Base-by-base conservation (phyloP, 371 early-diverging fungal genomes). In the Mucor mucedo region DNA sequence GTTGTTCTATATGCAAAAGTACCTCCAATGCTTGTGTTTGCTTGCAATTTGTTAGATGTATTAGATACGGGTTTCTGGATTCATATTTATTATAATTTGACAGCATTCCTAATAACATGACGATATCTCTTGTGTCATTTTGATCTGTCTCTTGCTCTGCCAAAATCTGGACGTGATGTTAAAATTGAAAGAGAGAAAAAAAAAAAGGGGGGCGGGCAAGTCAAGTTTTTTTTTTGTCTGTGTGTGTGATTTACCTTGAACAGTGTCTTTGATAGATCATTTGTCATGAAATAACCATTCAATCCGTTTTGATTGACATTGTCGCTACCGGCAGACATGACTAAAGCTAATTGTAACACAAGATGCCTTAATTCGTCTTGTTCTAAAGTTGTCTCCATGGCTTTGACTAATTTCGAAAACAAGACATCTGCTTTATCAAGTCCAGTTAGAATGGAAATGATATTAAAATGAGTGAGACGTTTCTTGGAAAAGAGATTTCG, bases 81-180 rank as follows among this genome's bases (percentile, higher is more conserved):
- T 86, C 86, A 41, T 81, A 78, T 47, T 81, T 86, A 77, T 83
- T 86, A 65, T 86, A 86, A 59, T 81, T 86, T 27, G 83, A 76
- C 48, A 86, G 67, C 60, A 86, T 60, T 2, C 77, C 76, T 55
- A 83, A 63, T 16, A 86, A 50, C 61, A 77, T 76, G 45, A 82
- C 63, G 2, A 73, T 63, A 52, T 81, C 72, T 39, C 61, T 47
- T n/a, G 30, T 44, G 16, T 53, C 45, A 21, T 45, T 49, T 21
- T 44, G 14, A 7, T 54, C 48, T 9, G 14, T 13, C 10, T 30
- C 50, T 29, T 50, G 11, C 7, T 62, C 55, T 14, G 42, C 52
- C 41, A 60, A 33, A 16, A 42, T n/a, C 52, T 52, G 14, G 39
- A 28, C 10, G 6, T 21, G 14, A 44, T 44, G 16, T 44, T 44